Percentiles rank a stretch among this genome's conserved stretches.
Conservation (phyloP, 768 basidiomycete genomes). For the Pisolithus sp. region DNA sequence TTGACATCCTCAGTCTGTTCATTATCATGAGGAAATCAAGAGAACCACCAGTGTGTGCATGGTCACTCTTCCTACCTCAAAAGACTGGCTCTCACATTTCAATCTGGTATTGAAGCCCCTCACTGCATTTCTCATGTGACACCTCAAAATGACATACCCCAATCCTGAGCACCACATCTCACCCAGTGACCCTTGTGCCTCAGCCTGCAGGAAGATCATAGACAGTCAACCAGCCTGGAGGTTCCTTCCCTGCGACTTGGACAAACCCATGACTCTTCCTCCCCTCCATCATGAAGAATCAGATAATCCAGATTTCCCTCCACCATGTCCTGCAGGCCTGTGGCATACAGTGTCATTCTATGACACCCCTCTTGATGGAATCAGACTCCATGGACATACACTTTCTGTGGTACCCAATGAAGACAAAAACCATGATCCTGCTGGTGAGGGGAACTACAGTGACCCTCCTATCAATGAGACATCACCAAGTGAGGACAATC, state of each 20-base stretch:
- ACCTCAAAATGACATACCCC: neutral
- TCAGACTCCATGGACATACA: neutral
- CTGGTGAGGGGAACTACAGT: neutral
- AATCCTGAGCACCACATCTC: neutral
- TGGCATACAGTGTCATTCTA: neutral
- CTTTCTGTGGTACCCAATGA: neutral
- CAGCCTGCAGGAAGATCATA: neutral
- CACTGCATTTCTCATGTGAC: neutral
- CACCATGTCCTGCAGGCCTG: neutral
- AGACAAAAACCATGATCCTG: neutral
- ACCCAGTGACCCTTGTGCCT: neutral
- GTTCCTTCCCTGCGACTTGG: neutral
- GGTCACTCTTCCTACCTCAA: neutral
- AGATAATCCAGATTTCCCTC: neutral
- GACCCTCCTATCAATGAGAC: neutral
- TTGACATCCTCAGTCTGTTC: neutral
- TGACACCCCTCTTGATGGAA: neutral
- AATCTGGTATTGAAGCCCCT: neutral
- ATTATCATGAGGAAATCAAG: neutral
- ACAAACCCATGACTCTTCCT: neutral
- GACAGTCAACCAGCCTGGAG: neutral
- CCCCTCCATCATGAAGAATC: neutral
- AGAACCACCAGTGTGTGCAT: neutral
- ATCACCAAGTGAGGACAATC: neutral
- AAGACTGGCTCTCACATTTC: neutral